Evolutionary conservation across 2,329 filamentous ascomycete genomes (phyloP).

Genomic region (Exophiala alcalophila): DNA sequence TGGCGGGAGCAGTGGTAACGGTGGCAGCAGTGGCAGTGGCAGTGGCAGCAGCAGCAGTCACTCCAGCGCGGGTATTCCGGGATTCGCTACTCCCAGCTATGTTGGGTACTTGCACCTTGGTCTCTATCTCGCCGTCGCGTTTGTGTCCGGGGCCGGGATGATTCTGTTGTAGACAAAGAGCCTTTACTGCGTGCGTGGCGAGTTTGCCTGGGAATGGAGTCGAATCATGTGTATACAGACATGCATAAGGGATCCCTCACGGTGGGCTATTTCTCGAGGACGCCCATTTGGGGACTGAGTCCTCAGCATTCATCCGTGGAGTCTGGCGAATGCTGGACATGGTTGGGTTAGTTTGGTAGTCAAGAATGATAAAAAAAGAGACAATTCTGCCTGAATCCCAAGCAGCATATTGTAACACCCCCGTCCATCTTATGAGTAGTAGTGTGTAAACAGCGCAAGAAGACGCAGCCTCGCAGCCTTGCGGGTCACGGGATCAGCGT

Average conservation of each 20-base stretch:
- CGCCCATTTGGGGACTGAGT: constrained; percentile 8
- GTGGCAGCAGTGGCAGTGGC: constrained; percentile 31
- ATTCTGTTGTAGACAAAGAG: constrained; percentile 42
- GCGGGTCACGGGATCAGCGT: too few species aligned
- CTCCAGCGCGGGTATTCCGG: constrained; percentile 24
- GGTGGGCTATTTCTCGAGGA: too few species aligned
- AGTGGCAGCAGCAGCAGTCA: constrained; percentile 32
- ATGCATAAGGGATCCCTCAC: too few species aligned
- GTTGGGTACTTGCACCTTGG: constrained; percentile 43
- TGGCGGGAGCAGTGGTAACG: constrained; percentile 19
- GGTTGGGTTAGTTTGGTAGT: constrained; percentile 14
- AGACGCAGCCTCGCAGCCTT: too few species aligned
- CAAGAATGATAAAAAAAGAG: too few species aligned
- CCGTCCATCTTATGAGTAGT: neutral
- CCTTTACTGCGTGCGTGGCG: neutral
- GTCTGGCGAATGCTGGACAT: constrained; percentile 9
- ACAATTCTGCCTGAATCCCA: too few species aligned
- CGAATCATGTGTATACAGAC: constrained; percentile 13
- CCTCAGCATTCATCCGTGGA: constrained; percentile 12
- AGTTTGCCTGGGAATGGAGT: neutral
- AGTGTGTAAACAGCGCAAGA: too few species aligned
- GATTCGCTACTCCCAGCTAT: constrained; percentile 23
- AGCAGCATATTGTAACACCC: too few species aligned
- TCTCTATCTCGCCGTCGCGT: constrained; percentile 44
- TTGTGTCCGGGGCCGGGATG: constrained; percentile 47